These are phyloP conservation scores for Colletotrichum cuscutae DNA, from an alignment of 2,329 filamentous ascomycete genomes.

Conservation along the genomic window DNA sequence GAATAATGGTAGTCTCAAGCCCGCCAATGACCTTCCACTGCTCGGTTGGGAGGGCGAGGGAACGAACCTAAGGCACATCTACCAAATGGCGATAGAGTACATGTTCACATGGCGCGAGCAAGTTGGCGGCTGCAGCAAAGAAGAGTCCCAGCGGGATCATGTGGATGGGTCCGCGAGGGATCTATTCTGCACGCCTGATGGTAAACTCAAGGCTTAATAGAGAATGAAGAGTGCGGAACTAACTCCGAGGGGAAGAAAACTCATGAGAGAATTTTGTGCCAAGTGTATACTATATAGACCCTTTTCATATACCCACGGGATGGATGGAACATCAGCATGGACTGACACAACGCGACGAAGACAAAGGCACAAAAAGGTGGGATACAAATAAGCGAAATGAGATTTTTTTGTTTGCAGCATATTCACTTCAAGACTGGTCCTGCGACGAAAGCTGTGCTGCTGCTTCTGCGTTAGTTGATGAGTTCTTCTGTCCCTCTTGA, in stretches of 20 bases:
- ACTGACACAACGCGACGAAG: slow-evolving; percentile 11
- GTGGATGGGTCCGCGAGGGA: slow-evolving; percentile 60
- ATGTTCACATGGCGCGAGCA: slow-evolving; percentile 67
- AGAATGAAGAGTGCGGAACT: slow-evolving; percentile 33
- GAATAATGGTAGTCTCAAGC: slow-evolving; percentile 53
- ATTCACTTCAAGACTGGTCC: slow-evolving; percentile 1
- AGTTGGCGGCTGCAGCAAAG: slow-evolving; percentile 72
- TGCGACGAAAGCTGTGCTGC: neutral
- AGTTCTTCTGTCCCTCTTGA: neutral
- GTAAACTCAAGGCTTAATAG: slow-evolving; percentile 42
- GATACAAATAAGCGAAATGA: slow-evolving; percentile 5
- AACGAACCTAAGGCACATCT: slow-evolving; percentile 52
- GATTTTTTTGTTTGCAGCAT: neutral
- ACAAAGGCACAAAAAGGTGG: neutral
- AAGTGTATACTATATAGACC: slow-evolving; percentile 19
- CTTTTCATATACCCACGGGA: slow-evolving; percentile 34
- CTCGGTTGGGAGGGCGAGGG: slow-evolving; percentile 72
- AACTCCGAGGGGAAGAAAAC: no score
- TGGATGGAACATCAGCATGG: slow-evolving; percentile 1
- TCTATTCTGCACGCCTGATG: slow-evolving; percentile 67
- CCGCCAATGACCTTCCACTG: slow-evolving; percentile 63
- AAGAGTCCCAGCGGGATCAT: slow-evolving; percentile 41
- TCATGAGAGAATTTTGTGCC: neutral
- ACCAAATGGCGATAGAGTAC: slow-evolving; percentile 61
- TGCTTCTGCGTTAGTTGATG: neutral